A percentile compares a stretch with the other conserved stretches of the same genome.
Evolutionary conservation across 805 yeast species (phyloP).

Genomic region (Monosporozyma servazzii): DNA sequence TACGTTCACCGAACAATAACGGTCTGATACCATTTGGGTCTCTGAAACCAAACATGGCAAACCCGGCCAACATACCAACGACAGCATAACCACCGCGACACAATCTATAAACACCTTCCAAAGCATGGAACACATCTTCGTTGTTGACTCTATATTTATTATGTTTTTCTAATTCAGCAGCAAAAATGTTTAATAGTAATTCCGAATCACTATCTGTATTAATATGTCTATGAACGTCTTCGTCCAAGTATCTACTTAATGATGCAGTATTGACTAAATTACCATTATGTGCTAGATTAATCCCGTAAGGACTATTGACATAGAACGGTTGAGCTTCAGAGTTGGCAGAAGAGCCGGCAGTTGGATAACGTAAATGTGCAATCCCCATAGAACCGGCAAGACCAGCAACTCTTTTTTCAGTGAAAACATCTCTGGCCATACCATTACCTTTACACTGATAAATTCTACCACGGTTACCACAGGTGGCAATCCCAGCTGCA

Average conservation of each 20-base stretch:
- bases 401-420: slow-evolving; percentile 65
- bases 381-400: slow-evolving; percentile 92
- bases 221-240: slow-evolving; percentile 90
- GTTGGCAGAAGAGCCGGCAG: slow-evolving; percentile 93
- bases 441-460: slow-evolving; percentile 99
- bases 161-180: slow-evolving; percentile 81
- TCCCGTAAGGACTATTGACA: slow-evolving; percentile 94
- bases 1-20: slow-evolving; percentile 73
- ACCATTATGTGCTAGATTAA: slow-evolving; percentile 86
- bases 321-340: slow-evolving; percentile 98
- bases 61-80: slow-evolving; percentile 91
- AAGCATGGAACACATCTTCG: slow-evolving; percentile 78
- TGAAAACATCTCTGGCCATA: slow-evolving; percentile 96
- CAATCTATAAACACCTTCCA: slow-evolving; percentile 67
- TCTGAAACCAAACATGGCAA: slow-evolving; percentile 89
- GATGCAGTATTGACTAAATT: slow-evolving; percentile 82
- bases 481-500: slow-evolving; percentile 97
- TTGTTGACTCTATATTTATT: slow-evolving; percentile 90
- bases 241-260: slow-evolving; percentile 74
- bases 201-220: slow-evolving; percentile 97
- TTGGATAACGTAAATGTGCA: slow-evolving; percentile 91
- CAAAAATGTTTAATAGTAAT: slow-evolving; percentile 79
- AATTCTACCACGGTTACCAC: slow-evolving; percentile 86
- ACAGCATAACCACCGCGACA: slow-evolving; percentile 98
- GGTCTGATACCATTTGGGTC: slow-evolving; percentile 98